phyloP scores from a whole-genome alignment of 495 filamentous ascomycete species.

The Arthonia radiata region DNA sequence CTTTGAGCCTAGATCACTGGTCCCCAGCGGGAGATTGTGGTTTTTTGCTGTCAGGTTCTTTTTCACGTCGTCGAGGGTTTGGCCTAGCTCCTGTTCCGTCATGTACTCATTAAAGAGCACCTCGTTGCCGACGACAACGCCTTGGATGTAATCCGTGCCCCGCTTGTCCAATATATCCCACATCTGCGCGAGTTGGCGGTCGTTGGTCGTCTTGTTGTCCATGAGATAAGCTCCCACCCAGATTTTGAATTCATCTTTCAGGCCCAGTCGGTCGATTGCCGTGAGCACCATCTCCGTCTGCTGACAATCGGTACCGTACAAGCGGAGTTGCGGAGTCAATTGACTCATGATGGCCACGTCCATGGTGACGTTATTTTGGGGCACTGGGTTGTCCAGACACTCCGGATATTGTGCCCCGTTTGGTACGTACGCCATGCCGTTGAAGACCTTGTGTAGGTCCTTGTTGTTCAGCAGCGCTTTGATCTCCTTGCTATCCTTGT shows the following conservation, averaged over 20 bases:
- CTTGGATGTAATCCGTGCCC: slow-evolving; percentile 42
- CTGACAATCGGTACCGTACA: slow-evolving; percentile 96
- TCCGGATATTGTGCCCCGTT: slow-evolving; percentile 75
- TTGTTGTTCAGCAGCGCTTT: slow-evolving; percentile 54
- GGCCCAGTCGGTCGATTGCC: slow-evolving; percentile 44
- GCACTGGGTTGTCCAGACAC: slow-evolving; percentile 52
- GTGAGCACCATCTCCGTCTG: slow-evolving; percentile 88
- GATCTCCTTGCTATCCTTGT: slow-evolving; percentile 55
- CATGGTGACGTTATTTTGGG: slow-evolving; percentile 80
- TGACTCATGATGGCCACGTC: slow-evolving; percentile 83
- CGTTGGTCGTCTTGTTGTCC: slow-evolving; percentile 58
- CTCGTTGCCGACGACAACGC: slow-evolving; percentile 84
- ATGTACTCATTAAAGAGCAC: slow-evolving; percentile 63
- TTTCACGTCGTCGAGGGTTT: slow-evolving; percentile 40
- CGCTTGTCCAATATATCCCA: slow-evolving; percentile 53
- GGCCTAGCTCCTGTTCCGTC: slow-evolving; percentile 35
- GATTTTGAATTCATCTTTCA: slow-evolving; percentile 47
- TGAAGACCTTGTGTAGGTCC: slow-evolving; percentile 76
- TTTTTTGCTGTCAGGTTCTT: slow-evolving; percentile 38
- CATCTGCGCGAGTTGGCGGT: slow-evolving; percentile 56
- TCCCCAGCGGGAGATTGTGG: slow-evolving; percentile 47
- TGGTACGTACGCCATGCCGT: slow-evolving; percentile 91
- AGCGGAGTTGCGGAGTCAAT: slow-evolving; percentile 64
- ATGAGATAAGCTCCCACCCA: slow-evolving; percentile 95
- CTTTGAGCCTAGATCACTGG: slow-evolving; percentile 71